Base-by-base conservation (phyloP, 176 grass and related monocot genomes). In the Zea luxurians region DNA sequence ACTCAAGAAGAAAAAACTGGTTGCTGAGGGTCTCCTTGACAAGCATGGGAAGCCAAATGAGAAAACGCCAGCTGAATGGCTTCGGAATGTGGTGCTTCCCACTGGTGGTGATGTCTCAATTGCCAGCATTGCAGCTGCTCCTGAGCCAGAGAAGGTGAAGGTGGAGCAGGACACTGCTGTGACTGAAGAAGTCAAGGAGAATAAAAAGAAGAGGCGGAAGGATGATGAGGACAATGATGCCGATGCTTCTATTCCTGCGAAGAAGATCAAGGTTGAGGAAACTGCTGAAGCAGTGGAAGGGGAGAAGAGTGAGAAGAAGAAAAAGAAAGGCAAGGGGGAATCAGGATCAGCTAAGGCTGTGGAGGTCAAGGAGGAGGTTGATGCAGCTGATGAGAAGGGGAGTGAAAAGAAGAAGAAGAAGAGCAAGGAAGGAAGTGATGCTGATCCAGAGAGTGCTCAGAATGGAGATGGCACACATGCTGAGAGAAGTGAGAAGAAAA, bases 41-140 rank as follows among this genome's bases (percentile, higher is more conserved):
- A 97, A 97, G 83, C 94, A 93, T 73, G 94, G 91, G 8, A 97
- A 93, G 71, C 88, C 88, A 15, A 97, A 89, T 82, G 91, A 97
- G 69, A 97, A 91, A 72, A 91, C 94, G 2, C 91, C 94, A 5
- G 66, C 82, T 48, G 94, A 97, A 64, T 97, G 94, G 94, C 46
- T 80, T 36, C 82, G 91, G 20, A 97, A 97, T 79, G 79, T 90
- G 54, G 84, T 73, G 10, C 86, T 97, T 60, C 94, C 94, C 10
- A 70, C 89, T 60, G 94, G 91, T 75, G 94, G 86, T 48, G 94
- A 97, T 88, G 65, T 82, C 0, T 64, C 93, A 38, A 71, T 97
- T 82, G 94, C 94, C 38, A 81, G 91, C 65, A 77, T 93, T 61
- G 94, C 94, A 2, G 94, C 94, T 37, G 84, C 91, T 62, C 84